These are phyloP conservation scores for Nakazawaea sp. DNA, from an alignment of 805 yeast genomes.

Conservation along the genomic window DNA sequence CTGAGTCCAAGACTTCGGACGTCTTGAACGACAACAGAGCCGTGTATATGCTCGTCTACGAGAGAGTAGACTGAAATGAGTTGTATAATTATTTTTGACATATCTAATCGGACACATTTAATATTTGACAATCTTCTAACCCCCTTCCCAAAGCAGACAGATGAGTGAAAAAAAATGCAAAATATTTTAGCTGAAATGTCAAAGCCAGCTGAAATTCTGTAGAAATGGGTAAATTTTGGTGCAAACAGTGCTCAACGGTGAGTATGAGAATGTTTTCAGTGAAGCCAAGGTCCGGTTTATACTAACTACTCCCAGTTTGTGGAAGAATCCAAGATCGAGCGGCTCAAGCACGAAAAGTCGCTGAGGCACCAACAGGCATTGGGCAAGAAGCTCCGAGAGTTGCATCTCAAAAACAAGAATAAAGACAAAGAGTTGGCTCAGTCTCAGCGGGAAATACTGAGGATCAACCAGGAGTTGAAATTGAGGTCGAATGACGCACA, in stretches of 20 bases:
- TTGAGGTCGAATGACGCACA: not conserved
- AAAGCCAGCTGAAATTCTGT: too few species aligned
- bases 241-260: slow-evolving; percentile 7
- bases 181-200: too few species aligned
- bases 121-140: too few species aligned
- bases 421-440: not conserved
- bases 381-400: slow-evolving; percentile 3
- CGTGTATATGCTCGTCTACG: slow-evolving; percentile 85
- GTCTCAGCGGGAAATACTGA: slow-evolving; percentile 2
- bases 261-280: not conserved
- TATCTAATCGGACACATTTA: too few species aligned
- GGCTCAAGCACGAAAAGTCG: slow-evolving; percentile 9
- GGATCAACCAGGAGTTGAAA: slow-evolving; percentile 5
- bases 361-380: slow-evolving; percentile 8
- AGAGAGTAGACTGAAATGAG: slow-evolving; percentile 33
- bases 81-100: too few species aligned
- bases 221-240: slow-evolving; percentile 10
- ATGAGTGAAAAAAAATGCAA: too few species aligned
- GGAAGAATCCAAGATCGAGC: slow-evolving; percentile 2
- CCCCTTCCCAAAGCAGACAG: too few species aligned
- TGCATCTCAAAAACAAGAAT: slow-evolving; percentile 4
- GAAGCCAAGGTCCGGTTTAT: not conserved
- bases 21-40: slow-evolving; percentile 65
- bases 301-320: slow-evolving; percentile 4
- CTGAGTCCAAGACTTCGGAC: slow-evolving; percentile 51